Percentiles rank a stretch among this genome's conserved stretches.
These are phyloP conservation scores for Suhomyces faveliae DNA, from an alignment of 805 yeast species.

Conservation along the genomic window DNA sequence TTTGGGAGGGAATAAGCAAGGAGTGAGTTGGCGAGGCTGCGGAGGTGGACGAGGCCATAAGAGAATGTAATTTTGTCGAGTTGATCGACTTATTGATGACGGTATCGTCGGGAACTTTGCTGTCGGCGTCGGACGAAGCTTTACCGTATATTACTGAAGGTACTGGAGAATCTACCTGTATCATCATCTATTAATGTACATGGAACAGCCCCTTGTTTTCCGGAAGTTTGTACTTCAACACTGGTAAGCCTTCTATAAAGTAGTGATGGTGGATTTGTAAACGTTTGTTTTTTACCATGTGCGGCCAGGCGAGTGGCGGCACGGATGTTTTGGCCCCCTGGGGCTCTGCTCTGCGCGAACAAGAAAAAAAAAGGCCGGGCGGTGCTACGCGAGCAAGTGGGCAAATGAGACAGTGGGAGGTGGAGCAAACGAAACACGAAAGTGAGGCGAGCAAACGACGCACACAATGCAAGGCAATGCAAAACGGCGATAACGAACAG, in stretches of 20 bases:
- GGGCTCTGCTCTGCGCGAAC: not conserved
- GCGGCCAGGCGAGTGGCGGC: not conserved
- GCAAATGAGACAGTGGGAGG: not conserved
- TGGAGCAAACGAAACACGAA: not conserved
- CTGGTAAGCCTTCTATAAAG: not conserved
- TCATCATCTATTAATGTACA: not conserved
- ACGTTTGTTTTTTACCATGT: not conserved
- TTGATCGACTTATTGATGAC: not conserved
- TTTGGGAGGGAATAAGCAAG: not conserved
- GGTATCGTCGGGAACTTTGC: not conserved
- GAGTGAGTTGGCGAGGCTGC: not conserved
- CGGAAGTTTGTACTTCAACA: not conserved
- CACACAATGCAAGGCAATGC: not conserved
- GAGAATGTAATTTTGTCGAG: not conserved
- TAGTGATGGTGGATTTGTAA: not conserved
- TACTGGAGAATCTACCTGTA: slow-evolving; percentile 1
- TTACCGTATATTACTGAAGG: slow-evolving; percentile 2
- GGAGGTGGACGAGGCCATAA: not conserved
- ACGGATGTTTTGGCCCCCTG: slow-evolving; percentile 1
- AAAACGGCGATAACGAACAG: not conserved
- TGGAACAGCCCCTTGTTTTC: not conserved
- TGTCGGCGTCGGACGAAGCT: not conserved
- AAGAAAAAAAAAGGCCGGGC: not conserved
- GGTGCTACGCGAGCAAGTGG: not conserved
- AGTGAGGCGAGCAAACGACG: not conserved